A percentile compares a stretch with the other conserved stretches of the same genome.
These are phyloP conservation scores for Phyllosticta citrichinensis DNA, from an alignment of 2,329 filamentous ascomycete genomes.

Conservation along the genomic window DNA sequence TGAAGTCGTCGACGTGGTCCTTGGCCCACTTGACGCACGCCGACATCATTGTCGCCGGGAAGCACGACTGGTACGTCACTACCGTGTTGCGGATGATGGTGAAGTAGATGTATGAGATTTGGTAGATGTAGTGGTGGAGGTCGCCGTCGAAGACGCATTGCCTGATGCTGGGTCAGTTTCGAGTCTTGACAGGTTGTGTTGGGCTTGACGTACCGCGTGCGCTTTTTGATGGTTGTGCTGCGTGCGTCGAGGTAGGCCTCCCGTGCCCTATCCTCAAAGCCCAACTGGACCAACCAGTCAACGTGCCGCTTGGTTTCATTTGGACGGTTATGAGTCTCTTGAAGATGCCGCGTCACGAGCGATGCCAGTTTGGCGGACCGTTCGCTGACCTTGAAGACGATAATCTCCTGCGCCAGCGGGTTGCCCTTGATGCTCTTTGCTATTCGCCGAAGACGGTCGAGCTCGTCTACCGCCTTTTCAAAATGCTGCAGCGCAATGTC, in stretches of 20 bases:
- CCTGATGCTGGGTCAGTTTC: slow-evolving; percentile 35
- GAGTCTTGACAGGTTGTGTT: background rate
- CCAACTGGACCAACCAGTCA: slow-evolving; percentile 73
- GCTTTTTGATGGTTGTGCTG: slow-evolving; percentile 65
- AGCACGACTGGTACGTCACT: slow-evolving; percentile 67
- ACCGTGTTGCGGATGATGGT: slow-evolving; percentile 90
- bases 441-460: slow-evolving; percentile 76
- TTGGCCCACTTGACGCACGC: slow-evolving; percentile 99
- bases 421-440: slow-evolving; percentile 78
- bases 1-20: slow-evolving; percentile 85
- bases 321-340: slow-evolving; percentile 66
- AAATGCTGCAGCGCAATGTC: slow-evolving; percentile 86
- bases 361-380: slow-evolving; percentile 67
- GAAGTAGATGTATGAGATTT: slow-evolving; percentile 93
- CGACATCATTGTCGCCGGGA: slow-evolving; percentile 78
- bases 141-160: slow-evolving; percentile 95
- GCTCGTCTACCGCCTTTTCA: slow-evolving; percentile 69
- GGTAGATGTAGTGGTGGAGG: slow-evolving; percentile 85
- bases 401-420: slow-evolving; percentile 78
- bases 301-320: slow-evolving; percentile 72
- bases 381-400: slow-evolving; percentile 83
- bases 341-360: slow-evolving; percentile 66
- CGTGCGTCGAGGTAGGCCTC: slow-evolving; percentile 78
- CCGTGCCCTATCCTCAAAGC: slow-evolving; percentile 80
- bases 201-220: slow-evolving; percentile 55